phyloP scores from a whole-genome alignment of 306 rosid species.

The Cucumis melo region DNA sequence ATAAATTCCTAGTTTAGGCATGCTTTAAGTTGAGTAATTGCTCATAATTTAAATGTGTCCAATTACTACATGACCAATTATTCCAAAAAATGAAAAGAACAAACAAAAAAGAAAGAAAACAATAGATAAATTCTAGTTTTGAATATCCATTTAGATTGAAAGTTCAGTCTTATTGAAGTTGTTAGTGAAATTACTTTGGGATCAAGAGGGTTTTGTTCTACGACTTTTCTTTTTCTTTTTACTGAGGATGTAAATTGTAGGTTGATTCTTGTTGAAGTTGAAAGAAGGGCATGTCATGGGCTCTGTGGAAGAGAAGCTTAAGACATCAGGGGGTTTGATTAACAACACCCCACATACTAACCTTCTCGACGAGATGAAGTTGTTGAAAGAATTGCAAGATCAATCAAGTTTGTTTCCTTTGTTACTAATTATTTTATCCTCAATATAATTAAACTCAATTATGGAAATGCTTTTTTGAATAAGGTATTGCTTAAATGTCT shows the following conservation, averaged over 20 bases:
- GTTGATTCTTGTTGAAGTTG: constrained; percentile 12
- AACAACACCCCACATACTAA: constrained; percentile 26
- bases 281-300: constrained; percentile 27
- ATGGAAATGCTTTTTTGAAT: neutral
- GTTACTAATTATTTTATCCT: neutral
- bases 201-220: neutral
- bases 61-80: no score
- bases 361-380: constrained; percentile 70
- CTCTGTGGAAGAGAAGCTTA: constrained; percentile 56
- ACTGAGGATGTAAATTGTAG: constrained; percentile 23
- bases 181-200: constrained; percentile 7
- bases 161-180: no score
- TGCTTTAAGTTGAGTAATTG: no score
- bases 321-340: constrained; percentile 25
- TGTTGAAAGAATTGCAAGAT: constrained; percentile 83
- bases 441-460: neutral
- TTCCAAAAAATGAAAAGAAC: no score
- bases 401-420: constrained; percentile 43
- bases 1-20: no score
- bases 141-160: no score
- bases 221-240: constrained; percentile 6
- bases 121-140: no score
- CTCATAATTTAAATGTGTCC: no score
- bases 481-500: neutral
- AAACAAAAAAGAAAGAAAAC: no score